A percentile compares a stretch with the other conserved stretches of the same genome.
Conservation (phyloP, 108 stramenopile genomes). For the Cylindrotheca fusiformis region DNA sequence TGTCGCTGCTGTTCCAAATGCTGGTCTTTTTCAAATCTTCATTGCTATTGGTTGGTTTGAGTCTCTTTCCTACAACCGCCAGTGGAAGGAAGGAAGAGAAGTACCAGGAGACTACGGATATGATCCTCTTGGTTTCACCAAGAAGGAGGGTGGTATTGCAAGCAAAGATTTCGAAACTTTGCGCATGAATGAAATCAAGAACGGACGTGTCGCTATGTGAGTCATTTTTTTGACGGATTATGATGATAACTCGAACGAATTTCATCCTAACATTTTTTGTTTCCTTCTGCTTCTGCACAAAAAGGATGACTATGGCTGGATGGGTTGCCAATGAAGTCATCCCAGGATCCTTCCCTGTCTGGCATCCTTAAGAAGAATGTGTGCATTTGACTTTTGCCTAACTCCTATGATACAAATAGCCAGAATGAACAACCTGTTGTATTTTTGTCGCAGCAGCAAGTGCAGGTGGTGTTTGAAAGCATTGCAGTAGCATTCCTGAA, state of each 20-base stretch:
- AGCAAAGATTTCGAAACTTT: conserved; percentile 56
- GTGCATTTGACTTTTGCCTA: background rate
- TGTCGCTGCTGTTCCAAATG: conserved; percentile 57
- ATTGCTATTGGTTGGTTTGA: conserved; percentile 68
- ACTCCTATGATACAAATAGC: too few relatives aligned
- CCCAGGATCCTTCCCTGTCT: conserved; percentile 67
- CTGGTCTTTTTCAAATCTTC: conserved; percentile 68
- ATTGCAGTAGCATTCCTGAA: too few relatives aligned
- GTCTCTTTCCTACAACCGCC: conserved; percentile 62
- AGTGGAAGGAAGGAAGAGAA: conserved; percentile 49
- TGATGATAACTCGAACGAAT: too few relatives aligned
- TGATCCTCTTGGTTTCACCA: conserved; percentile 82
- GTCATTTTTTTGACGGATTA: conserved; percentile 5
- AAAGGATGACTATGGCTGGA: conserved; percentile 69
- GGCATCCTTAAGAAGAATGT: conserved; percentile 55
- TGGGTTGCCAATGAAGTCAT: conserved; percentile 71
- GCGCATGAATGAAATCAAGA: conserved; percentile 82
- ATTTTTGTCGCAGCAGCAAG: too few relatives aligned
- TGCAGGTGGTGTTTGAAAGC: too few relatives aligned
- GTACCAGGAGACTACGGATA: conserved; percentile 77
- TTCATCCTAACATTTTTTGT: too few relatives aligned
- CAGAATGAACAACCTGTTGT: too few relatives aligned
- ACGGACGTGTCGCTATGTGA: conserved; percentile 78
- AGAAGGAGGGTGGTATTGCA: conserved; percentile 58
- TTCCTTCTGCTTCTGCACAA: background rate